Percentiles rank a stretch among this genome's conserved stretches.
phyloP scores from a whole-genome alignment of 139 green algal species.

The Chlamydomonas applanata region DNA sequence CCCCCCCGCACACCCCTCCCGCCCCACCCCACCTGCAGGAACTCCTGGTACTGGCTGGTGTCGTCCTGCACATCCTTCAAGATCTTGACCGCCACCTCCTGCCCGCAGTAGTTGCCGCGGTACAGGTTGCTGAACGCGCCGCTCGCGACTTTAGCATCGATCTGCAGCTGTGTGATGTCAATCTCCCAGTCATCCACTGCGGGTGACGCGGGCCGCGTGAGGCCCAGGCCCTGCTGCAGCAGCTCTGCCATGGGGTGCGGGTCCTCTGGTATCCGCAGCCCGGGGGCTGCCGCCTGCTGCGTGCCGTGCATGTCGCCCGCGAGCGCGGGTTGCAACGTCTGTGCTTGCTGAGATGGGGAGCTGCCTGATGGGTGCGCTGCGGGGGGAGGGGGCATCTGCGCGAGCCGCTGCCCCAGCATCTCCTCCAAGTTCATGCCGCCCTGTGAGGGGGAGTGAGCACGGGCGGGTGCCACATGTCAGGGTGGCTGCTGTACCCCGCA shows the following conservation, averaged over 20 bases:
- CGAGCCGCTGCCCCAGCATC: constrained; percentile 70
- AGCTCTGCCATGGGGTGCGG: constrained; percentile 10
- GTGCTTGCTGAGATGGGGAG: constrained; percentile 2
- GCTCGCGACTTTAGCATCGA: constrained; percentile 81
- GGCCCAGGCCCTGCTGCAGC: background rate
- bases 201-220: constrained; percentile 27
- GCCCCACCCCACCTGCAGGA: constrained; percentile 67
- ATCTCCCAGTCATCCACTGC: constrained; percentile 94
- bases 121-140: constrained; percentile 97
- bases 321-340: background rate
- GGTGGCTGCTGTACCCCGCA: no score
- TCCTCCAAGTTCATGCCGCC: constrained; percentile 59
- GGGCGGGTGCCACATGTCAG: no score
- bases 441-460: no score
- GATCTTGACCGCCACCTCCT: constrained; percentile 99
- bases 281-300: background rate
- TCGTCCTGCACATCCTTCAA: constrained; percentile 88
- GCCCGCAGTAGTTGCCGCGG: constrained; percentile 91
- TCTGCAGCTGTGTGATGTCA: constrained; percentile 82
- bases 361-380: constrained; percentile 10
- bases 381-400: constrained; percentile 70
- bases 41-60: constrained; percentile 87
- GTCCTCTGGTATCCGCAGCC: constrained; percentile 25
- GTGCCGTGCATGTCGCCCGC: background rate
- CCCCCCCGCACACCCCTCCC: background rate